Base-by-base conservation (phyloP, 2,329 filamentous ascomycete species). In the Aspergillus fischeri region DNA sequence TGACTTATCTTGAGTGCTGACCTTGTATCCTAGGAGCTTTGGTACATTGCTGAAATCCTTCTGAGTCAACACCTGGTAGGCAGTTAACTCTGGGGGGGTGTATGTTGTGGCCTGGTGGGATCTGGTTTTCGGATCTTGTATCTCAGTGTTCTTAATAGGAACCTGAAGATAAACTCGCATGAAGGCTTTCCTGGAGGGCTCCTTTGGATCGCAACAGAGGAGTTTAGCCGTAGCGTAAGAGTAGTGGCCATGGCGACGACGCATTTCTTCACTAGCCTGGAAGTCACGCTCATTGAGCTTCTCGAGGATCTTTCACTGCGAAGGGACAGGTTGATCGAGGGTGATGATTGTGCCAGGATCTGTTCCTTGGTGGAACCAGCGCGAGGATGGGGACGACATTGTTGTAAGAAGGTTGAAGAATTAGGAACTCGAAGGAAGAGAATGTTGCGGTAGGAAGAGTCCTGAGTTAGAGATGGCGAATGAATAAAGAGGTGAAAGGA, bases 251-350 rank as follows among this genome's bases (percentile, higher is more conserved):
- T 50, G 38, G 6, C 47, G 35, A 29, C 45, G 4, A 35, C 44
- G 9, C 41, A 51, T 47, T 10, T 53, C 51, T 35, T 54, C 29
- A 32, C 29, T 59, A 3, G 45, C 53, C 42, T 56, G 56, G 27
- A 38, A 54, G 41, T 58, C 44, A 54, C 27, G 35, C 56, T 60
- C 59, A 44, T 53, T 59, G 21, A 60, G 53, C 53, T 58, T 60
- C 56, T 60, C 51, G 25, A 60, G 56, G 17, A 60, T 59, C 53
- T 60, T 59, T 56, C 56, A 60, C 32, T 14, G 50, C 14, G 59
- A 59, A 56, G 50, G 48, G 29, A 35, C n/a, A 17, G 56, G 59
- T 49, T 56, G 44, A 48, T 60, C 53, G 42, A 60, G 56, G 24
- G 58, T 52, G 48, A 60, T 55, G 27, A 60, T 57, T 29, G 51